Evolutionary conservation across 768 basidiomycete genomes (phyloP), one percentile per base, ranked within the genome.

Genomic region (Coprinopsis sp.): DNA sequence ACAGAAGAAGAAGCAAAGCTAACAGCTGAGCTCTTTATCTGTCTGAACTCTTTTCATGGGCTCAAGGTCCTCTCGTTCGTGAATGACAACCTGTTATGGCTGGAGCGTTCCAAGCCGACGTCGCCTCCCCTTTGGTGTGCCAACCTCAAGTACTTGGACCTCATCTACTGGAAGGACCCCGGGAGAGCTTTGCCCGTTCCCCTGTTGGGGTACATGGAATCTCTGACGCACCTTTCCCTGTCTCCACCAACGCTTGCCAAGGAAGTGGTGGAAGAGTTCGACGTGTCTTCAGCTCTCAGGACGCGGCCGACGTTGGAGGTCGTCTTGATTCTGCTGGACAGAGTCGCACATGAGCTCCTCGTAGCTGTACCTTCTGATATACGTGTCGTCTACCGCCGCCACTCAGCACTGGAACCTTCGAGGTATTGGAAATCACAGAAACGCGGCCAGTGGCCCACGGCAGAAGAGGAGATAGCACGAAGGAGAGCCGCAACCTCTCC

Each of bases 61-160:
- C 63, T 70, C 14, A 54, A 41, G 21, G 58, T 62, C 18, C 63
- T 72, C 25, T 72, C 69, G 1, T 62, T 69, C 24, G 69, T 69
- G 44, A 43, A 61, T 34, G 49, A 50, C 22, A 64, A 69, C 34
- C 62, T 68, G 23, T 46, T 54, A 27, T 40, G 28, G 28, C 13
- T 46, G 22, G 23, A 37, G 22, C 16, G 24, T 25, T 12, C 51
- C 46, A 14, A 50, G 51, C 12, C 36, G 44, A 8, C 39, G 36
- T 6, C 43, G 27, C 19, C 57, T 51, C 27, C 39, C 44, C 2
- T 28, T 29, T 69, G 68, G 64, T 55, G 57, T 31, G 47, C 51
- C 12, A 50, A 49, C 18, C 53, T 72, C 28, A 72, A 67, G 4
- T 67, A 69, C 40, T 60, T 72, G 22, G 66, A 70, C 49, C 47